A percentile compares a stretch with the other conserved stretches of the same genome.
phyloP scores from a whole-genome alignment of 495 filamentous ascomycete species.

The Aspergillus nidulans region DNA sequence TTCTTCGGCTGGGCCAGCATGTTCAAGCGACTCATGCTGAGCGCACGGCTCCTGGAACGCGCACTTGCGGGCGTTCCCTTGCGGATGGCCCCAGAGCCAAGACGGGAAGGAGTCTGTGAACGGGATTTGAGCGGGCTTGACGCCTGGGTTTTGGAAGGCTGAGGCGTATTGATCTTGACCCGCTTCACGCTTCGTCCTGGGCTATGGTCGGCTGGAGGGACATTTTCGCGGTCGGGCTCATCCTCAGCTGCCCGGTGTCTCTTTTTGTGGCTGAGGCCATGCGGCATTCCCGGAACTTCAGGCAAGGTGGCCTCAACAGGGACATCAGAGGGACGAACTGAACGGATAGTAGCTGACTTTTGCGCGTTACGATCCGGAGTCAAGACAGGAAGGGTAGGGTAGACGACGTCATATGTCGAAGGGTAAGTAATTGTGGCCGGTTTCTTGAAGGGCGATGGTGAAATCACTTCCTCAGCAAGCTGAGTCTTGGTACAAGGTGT shows the following conservation, averaged over 20 bases:
- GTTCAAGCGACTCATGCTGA: conserved; percentile 48
- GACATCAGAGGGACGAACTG: conserved; percentile 31
- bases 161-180: conserved; percentile 35
- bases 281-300: conserved; percentile 49
- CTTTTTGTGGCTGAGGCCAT: conserved; percentile 74
- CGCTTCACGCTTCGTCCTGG: conserved; percentile 43
- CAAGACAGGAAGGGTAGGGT: conserved; percentile 39
- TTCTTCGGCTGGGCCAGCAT: conserved; percentile 49
- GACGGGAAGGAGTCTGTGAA: conserved; percentile 29
- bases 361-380: conserved; percentile 30
- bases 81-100: conserved; percentile 26
- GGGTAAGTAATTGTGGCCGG: conserved; percentile 23
- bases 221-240: conserved; percentile 39
- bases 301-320: conserved; percentile 19
- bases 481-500: conserved; percentile 48
- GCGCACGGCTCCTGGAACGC: conserved; percentile 30
- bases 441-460: conserved; percentile 44
- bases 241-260: conserved; percentile 50
- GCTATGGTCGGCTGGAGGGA: conserved; percentile 32
- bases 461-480: conserved; percentile 31
- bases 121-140: conserved; percentile 39
- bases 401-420: conserved; percentile 33
- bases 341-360: conserved; percentile 28
- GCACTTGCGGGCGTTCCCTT: conserved; percentile 36
- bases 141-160: conserved; percentile 30